A percentile compares a stretch with the other conserved stretches of the same genome.
These are phyloP conservation scores for Fusarium agapanthi DNA, from an alignment of 2,329 filamentous ascomycete genomes.

Conservation along the genomic window DNA sequence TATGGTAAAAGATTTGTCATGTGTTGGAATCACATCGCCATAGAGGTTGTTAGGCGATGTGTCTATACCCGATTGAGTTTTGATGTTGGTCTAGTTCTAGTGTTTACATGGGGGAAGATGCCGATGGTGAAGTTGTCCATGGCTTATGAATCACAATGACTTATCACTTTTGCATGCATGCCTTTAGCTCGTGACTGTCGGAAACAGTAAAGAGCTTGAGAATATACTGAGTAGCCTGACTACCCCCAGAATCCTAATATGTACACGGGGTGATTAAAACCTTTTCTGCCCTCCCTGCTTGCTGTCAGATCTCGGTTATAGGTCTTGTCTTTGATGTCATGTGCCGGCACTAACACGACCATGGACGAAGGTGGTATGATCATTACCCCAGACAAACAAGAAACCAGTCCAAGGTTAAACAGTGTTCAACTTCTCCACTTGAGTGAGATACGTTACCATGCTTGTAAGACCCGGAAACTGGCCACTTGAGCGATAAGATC, in stretches of 20 bases:
- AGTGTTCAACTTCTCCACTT: neutral
- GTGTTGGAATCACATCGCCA: neutral
- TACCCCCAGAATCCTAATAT: neutral
- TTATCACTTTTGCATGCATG: neutral
- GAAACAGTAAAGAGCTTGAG: neutral
- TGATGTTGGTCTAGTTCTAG: neutral
- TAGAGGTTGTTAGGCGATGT: neutral
- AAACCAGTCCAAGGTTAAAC: neutral
- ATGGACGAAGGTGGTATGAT: neutral
- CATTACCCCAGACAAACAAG: neutral
- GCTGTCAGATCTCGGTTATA: neutral
- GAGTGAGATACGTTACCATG: neutral
- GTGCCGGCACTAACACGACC: neutral
- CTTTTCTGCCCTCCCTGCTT: neutral
- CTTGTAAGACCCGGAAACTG: neutral
- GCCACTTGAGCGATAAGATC: neutral
- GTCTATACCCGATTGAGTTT: slow-evolving; percentile 3
- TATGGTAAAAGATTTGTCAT: neutral
- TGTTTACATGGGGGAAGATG: neutral
- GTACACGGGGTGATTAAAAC: neutral
- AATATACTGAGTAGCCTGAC: neutral
- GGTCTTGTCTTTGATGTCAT: neutral
- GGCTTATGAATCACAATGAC: neutral
- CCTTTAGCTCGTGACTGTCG: neutral
- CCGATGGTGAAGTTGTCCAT: neutral